Base-by-base conservation (phyloP, 2,329 filamentous ascomycete genomes). In the Penicillium brevicompactum region DNA sequence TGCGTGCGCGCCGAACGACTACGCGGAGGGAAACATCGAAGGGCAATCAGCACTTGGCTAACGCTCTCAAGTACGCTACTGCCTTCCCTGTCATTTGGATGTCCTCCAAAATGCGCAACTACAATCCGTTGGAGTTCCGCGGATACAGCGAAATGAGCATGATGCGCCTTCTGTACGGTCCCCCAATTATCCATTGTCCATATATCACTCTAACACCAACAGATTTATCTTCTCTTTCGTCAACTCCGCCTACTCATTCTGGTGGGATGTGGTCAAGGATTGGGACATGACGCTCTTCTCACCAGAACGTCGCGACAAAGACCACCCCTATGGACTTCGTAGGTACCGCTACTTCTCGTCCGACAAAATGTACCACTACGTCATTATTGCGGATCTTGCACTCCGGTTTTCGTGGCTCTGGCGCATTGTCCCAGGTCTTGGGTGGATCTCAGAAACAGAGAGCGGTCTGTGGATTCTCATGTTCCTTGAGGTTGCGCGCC, bases 251-350 rank as follows among this genome's bases (percentile, higher is more conserved):
- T 99, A 96, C 76, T 92, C 89, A n/a, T 97, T 97, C 78, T 99
- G 94, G 80, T 99, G 94, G 94, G 94, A 99, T 68, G 87, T 97
- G 30, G 83, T 91, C 52, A 94, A 92, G 77, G 94, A 99, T 79
- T 99, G 94, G 94, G 94, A 97, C 70, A 81, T 99, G 59, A 90
- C 89, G 0, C 81, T 97, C 13, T 90, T 97, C 69, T 84, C 88
- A 2, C 72, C 80, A 1, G 71, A 77, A 58, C 84, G 88, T 59
- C 80, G 80, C 61, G 80, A 82, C 10, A 82, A 82, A 1, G 84
- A 88, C 24, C 84, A 92, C 64, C 85, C 91, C 0, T 94, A 85
- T 70, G 94, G 90, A 1, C 80, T 99, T 43, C 87, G 94, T 27
- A 82, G 86, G 48, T 82, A 88, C 53, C 83, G 92, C 18, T 84